Base-by-base conservation (phyloP, 441 rosid species). In the Populus hybrid region DNA sequence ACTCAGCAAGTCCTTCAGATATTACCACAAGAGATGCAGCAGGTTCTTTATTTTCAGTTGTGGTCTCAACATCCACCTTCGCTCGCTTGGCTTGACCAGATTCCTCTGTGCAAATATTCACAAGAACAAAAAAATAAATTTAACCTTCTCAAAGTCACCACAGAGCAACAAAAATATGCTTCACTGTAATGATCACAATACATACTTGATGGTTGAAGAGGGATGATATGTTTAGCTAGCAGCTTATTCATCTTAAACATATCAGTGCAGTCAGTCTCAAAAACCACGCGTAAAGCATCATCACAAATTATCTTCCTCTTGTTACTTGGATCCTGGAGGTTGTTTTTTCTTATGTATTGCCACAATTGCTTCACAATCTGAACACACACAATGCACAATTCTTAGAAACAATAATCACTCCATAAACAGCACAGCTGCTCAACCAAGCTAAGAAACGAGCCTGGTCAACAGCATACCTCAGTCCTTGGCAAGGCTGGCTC, bases 181-280 rank as follows among this genome's bases (percentile, higher is more conserved):
- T 38, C n/a, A 19, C 38, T 30, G 36, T 19, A 16, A 18, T 12
- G 38, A 6, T 28, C 63, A 61, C 21, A 35, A 2, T 12, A 80
- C 90, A 28, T 86, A 94, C 98, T 92, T 38, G 91, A 68, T 38
- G 98, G 93, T 75, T 92, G 95, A 74, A 95, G 94, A 3, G 98
- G 85, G 71, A 89, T 88, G 72, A 95, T 93, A 83, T 95, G 98
- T 86, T 95, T 95, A 28, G 97, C 86, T 63, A 95, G 92, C 78
- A 95, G 83, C 88, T 93, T 95, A 79, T 93, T 95, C 98, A 93
- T 95, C 85, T 92, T 95, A 86, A 95, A 95, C 98, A 95, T 95
- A 86, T 95, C 98, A 67, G 98, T 95, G 82, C 97, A 95, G 86
- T 95, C 98, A 9, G 96, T 93, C 88, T 95, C 98, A 72, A 93